Evolutionary conservation across 805 yeast genomes (phyloP), one percentile per base, ranked within the genome.

Genomic region (Candida tallmaniae): DNA sequence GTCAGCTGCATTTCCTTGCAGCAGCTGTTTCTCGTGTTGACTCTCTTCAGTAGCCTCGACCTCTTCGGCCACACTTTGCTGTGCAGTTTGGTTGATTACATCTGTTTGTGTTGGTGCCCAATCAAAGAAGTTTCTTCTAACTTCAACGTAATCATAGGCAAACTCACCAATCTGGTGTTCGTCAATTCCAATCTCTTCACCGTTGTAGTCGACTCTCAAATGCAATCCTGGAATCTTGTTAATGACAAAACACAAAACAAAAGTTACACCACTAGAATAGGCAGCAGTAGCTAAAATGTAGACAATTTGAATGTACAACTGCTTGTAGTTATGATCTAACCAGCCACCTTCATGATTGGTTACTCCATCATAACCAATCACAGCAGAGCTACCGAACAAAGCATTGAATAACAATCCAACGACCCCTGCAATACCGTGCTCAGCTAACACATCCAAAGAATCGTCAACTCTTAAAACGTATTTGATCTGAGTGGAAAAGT

Each of bases 61-160:
- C n/a, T n/a, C n/a, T n/a, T n/a, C n/a, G n/a, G n/a, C n/a, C n/a
- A n/a, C n/a, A n/a, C n/a, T n/a, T n/a, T n/a, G n/a, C n/a, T n/a
- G n/a, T n/a, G n/a, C n/a, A n/a, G n/a, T n/a, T n/a, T 23, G 27
- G n/a, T 23, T 10, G 27, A 9, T 6, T 23, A 11, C 13, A 6
- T 15, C 19, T 22, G 27, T 24, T 24, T 12, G 13, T 11, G n/a
- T 24, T 32, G 18, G 27, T 36, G 12, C 64, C 74, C 74, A 69
- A 45, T 72, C 77, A 50, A 80, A 72, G 59, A 80, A 90, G 63
- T 89, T 96, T 57, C 97, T 76, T 61, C 97, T 78, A 10, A 90
- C 94, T 67, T 90, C 98, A 38, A 90, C 96, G 55, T 88, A 90
- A 60, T 90, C 97, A 58, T 90, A 90, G n/a, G 97, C 97, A 62